phyloP scores from a whole-genome alignment of 179 eudicot species.

The Gypsophila paniculata region DNA sequence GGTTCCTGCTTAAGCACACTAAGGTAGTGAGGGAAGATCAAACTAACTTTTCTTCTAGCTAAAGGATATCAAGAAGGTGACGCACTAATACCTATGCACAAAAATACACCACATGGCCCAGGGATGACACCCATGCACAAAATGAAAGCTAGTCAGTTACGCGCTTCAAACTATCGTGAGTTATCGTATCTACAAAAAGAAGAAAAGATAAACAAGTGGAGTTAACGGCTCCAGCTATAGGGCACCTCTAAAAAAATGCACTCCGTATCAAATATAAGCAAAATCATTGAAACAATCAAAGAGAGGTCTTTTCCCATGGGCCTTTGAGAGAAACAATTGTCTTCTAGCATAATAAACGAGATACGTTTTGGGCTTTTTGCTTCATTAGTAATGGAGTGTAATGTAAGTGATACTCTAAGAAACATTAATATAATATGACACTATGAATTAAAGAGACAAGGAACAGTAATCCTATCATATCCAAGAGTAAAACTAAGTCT shows the following conservation, averaged over 20 bases:
- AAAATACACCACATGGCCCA: neutral
- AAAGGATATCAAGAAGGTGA: neutral
- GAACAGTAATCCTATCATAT: no score
- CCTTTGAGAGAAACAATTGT: neutral
- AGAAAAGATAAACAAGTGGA: neutral
- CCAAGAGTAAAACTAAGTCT: neutral
- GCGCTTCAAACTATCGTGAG: neutral
- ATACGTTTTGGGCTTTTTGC: neutral
- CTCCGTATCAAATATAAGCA: neutral
- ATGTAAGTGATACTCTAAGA: neutral
- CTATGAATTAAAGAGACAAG: no score
- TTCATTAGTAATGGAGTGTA: no score
- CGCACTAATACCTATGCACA: neutral
- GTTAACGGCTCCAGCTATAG: neutral
- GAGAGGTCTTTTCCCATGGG: neutral
- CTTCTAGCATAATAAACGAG: neutral
- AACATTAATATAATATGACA: no score
- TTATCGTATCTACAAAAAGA: neutral
- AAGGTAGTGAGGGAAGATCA: neutral
- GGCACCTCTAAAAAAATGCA: neutral
- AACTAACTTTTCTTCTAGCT: neutral
- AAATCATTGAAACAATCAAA: neutral
- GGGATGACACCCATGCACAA: neutral
- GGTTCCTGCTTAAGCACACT: neutral
- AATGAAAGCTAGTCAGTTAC: neutral